A percentile compares a stretch with the other conserved stretches of the same genome.
These are phyloP conservation scores for Fusarium keratoplasticum DNA, from an alignment of 2,329 filamentous ascomycete genomes.

Conservation along the genomic window DNA sequence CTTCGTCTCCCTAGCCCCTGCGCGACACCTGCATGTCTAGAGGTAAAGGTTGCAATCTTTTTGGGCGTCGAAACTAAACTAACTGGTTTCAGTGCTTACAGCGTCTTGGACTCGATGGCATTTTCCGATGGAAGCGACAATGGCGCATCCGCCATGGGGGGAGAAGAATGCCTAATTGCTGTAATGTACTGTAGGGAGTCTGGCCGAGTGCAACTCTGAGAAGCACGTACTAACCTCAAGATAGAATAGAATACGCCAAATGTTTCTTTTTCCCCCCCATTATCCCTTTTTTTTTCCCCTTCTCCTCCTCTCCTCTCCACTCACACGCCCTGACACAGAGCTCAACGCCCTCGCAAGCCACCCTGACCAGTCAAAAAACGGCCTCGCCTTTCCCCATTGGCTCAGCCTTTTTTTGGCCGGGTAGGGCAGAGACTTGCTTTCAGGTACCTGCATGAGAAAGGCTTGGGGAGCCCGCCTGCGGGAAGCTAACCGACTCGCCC, in stretches of 20 bases:
- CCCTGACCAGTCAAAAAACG: background rate
- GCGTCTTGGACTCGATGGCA: background rate
- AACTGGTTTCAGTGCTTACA: background rate
- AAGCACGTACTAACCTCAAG: background rate
- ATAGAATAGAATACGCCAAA: slow-evolving; percentile 7
- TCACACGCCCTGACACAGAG: slow-evolving; percentile 9
- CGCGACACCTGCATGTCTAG: background rate
- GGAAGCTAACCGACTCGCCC: slow-evolving; percentile 35
- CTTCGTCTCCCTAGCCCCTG: background rate
- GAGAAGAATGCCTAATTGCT: background rate
- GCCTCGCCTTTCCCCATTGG: slow-evolving; percentile 16
- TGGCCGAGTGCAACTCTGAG: slow-evolving; percentile 24
- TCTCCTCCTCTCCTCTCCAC: background rate
- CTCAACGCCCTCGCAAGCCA: slow-evolving; percentile 12
- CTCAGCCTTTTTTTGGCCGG: background rate
- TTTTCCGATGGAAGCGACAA: background rate
- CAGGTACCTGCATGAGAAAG: slow-evolving; percentile 33
- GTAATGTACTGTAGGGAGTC: background rate
- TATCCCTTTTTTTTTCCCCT: background rate
- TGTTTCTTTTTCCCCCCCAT: background rate
- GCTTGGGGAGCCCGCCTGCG: slow-evolving; percentile 32
- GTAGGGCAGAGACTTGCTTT: slow-evolving; percentile 29
- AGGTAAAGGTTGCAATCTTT: background rate
- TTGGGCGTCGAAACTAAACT: background rate
- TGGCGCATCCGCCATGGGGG: background rate